Percentiles rank a stretch among this genome's conserved stretches.
phyloP scores from a whole-genome alignment of 495 filamentous ascomycete species.

The Penicillium mononematosum region DNA sequence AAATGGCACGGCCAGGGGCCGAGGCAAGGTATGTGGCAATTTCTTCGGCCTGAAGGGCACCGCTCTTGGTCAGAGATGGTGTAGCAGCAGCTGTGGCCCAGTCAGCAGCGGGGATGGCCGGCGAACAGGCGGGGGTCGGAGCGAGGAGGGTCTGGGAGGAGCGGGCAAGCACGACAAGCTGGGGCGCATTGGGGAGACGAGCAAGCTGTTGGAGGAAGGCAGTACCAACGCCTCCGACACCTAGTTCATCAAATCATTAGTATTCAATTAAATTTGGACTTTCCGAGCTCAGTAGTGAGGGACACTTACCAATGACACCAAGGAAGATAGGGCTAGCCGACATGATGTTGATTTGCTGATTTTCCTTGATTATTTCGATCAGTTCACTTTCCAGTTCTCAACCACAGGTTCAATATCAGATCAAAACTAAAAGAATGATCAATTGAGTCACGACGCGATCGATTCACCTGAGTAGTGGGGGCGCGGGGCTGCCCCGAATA shows the following conservation, averaged over 20 bases:
- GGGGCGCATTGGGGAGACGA: slow-evolving; percentile 59
- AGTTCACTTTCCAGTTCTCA: slow-evolving; percentile 2
- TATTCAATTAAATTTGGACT: not conserved
- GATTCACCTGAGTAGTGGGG: slow-evolving; percentile 10
- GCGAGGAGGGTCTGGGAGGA: slow-evolving; percentile 74
- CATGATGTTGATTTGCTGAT: slow-evolving; percentile 30
- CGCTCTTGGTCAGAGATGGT: slow-evolving; percentile 51
- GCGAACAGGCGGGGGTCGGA: slow-evolving; percentile 39
- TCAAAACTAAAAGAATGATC: not conserved
- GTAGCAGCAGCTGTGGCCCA: slow-evolving; percentile 55
- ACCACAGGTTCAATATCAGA: not conserved
- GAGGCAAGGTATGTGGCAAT: slow-evolving; percentile 68
- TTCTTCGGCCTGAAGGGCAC: slow-evolving; percentile 58
- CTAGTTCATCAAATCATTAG: slow-evolving; percentile 41
- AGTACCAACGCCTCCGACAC: slow-evolving; percentile 89
- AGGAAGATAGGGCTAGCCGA: slow-evolving; percentile 46
- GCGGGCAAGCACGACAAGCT: slow-evolving; percentile 75
- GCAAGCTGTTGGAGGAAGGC: slow-evolving; percentile 82
- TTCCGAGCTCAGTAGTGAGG: slow-evolving; percentile 4
- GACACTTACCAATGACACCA: slow-evolving; percentile 44
- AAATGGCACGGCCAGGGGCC: slow-evolving; percentile 68
- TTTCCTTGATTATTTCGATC: not conserved
- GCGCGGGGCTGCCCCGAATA: slow-evolving; percentile 16
- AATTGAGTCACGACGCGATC: slow-evolving; percentile 15
- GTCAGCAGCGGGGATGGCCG: slow-evolving; percentile 52